These are phyloP conservation scores for Gymnopus androsaceus DNA, from an alignment of 1,284 basidiomycete species.

Conservation along the genomic window DNA sequence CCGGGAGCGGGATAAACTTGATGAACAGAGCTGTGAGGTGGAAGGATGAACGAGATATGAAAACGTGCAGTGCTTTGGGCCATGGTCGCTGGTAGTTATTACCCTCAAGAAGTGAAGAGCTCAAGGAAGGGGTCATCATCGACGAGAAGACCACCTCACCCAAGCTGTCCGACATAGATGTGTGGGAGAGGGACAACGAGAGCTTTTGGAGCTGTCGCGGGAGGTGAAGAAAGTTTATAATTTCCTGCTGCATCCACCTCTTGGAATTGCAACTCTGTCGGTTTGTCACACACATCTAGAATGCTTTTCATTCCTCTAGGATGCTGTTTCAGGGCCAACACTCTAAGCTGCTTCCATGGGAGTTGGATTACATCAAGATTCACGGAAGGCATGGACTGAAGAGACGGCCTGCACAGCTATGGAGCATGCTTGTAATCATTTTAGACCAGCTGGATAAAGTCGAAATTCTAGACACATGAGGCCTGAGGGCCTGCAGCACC, in stretches of 20 bases:
- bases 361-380: not conserved
- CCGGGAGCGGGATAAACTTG: not conserved
- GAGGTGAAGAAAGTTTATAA: not conserved
- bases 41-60: slow-evolving; percentile 1
- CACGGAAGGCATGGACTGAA: not conserved
- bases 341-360: not conserved
- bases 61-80: not conserved
- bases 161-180: not conserved
- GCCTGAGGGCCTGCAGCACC: not conserved
- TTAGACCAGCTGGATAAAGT: not conserved
- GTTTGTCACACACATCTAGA: not conserved
- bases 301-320: not conserved
- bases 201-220: not conserved
- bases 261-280: not conserved
- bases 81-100: not conserved
- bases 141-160: not conserved
- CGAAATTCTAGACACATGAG: not conserved
- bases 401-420: not conserved
- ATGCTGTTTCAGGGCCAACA: not conserved
- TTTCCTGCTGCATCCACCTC: not conserved
- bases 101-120: not conserved
- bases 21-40: not conserved
- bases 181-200: not conserved
- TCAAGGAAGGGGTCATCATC: not conserved
- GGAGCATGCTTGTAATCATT: slow-evolving; percentile 1